A percentile compares a stretch with the other conserved stretches of the same genome.
Conservation (phyloP, 805 yeast genomes). For the Wickerhamiella musiphila region DNA sequence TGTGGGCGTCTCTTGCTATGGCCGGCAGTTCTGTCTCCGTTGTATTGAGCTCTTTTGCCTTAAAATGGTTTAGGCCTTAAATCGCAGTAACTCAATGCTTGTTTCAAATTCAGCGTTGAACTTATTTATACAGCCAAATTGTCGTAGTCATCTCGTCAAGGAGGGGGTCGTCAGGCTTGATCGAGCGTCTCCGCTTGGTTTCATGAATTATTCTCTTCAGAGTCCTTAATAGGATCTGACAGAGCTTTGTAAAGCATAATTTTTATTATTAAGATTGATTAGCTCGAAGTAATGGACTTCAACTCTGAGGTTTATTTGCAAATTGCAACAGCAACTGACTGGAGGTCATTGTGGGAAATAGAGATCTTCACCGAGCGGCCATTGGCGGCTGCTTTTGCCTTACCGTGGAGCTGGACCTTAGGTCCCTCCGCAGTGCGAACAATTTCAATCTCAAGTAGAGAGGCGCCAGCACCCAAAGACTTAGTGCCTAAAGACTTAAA, state of each 20-base stretch:
- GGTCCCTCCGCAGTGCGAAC: conserved; percentile 67
- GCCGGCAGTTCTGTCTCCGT: conserved; percentile 85
- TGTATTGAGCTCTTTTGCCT: conserved; percentile 55
- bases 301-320: no score
- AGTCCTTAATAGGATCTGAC: no score
- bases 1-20: conserved; percentile 85
- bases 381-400: conserved; percentile 57
- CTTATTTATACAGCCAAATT: no score
- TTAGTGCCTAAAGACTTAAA: conserved; percentile 85
- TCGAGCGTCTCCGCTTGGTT: no score
- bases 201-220: no score
- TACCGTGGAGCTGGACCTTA: conserved; percentile 55
- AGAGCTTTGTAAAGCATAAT: no score
- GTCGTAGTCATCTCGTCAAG: no score
- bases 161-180: no score
- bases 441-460: conserved; percentile 82
- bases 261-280: no score
- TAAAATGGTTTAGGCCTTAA: conserved; percentile 34
- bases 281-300: no score
- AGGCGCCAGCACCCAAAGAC: conserved; percentile 89
- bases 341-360: conserved; percentile 91
- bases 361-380: conserved; percentile 60
- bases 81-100: no score
- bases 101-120: no score
- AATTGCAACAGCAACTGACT: conserved; percentile 90